phyloP scores from a whole-genome alignment of 768 basidiomycete genomes.

The Termitomyces eurrhizus region DNA sequence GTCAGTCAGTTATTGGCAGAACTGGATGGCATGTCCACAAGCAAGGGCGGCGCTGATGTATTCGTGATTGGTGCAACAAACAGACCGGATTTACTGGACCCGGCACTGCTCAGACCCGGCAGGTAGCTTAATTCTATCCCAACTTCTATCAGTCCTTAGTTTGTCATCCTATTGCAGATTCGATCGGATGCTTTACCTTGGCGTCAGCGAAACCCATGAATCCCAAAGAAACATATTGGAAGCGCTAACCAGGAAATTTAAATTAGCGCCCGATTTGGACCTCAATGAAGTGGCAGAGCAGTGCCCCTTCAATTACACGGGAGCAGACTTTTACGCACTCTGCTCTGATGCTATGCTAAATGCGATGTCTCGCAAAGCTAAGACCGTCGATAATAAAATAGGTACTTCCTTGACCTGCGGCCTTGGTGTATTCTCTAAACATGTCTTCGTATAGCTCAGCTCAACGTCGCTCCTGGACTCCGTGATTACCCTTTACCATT shows the following conservation, averaged over 20 bases:
- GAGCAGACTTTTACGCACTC: conserved; percentile 96
- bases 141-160: neutral
- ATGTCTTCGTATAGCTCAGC: conserved; percentile 21
- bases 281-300: conserved; percentile 59
- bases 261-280: conserved; percentile 62
- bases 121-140: conserved; percentile 36
- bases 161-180: conserved; percentile 55
- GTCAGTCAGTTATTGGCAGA: conserved; percentile 94
- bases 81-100: conserved; percentile 86
- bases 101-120: conserved; percentile 86
- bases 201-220: conserved; percentile 82
- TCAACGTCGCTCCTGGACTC: conserved; percentile 46
- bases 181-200: conserved; percentile 94
- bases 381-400: conserved; percentile 71
- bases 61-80: conserved; percentile 98
- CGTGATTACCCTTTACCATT: conserved; percentile 59
- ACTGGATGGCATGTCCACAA: conserved; percentile 82
- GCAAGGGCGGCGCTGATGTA: conserved; percentile 60
- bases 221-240: conserved; percentile 84
- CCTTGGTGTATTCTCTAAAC: neutral
- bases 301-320: conserved; percentile 93
- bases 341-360: conserved; percentile 96
- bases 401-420: conserved; percentile 34
- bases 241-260: conserved; percentile 92
- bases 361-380: conserved; percentile 88